Evolutionary conservation across 208 protist species (phyloP), one percentile per base, ranked within the genome.

Genomic region (Crithidia fasciculata): DNA sequence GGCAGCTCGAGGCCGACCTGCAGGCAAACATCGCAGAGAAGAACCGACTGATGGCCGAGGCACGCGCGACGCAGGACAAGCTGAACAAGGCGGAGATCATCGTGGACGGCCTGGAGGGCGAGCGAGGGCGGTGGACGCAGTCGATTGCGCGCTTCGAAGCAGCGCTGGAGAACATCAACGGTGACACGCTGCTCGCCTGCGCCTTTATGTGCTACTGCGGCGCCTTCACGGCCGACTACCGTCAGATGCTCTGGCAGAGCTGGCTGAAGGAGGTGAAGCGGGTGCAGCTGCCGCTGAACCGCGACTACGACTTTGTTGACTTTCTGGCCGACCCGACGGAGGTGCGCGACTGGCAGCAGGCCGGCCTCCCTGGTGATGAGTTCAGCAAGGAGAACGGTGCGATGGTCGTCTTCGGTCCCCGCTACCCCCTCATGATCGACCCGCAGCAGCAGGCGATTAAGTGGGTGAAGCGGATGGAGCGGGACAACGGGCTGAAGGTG

Each of bases 401-500:
- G n/a, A 85, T 99, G 19, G 98, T 99, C 7, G 98, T 95, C 40
- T 85, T 90, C 49, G 95, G 95, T 19, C 86, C 90, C 41, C 95
- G 98, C 69, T 99, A 98, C 90, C 98, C 99, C 36, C 92, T 99
- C 19, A 99, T 99, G 92, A 99, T 99, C 72, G 99, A 99, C 82
- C 99, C 99, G 52, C 98, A 99, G 89, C 91, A 93, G 79, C 98
- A 99, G 88, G 99, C 98, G 6, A 99, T 99, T 80, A 98, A 99
- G 87, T 99, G 98, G 98, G 95, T 99, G 50, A 99, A 99, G 78
- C 94, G 95, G 12, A 97, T 97, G 88, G 96, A 98, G 86, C 88
- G 94, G 40, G 89, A 98, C 68, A 93, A 90, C 70, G 88, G 96
- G 7, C 87, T 99, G 12, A 95, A 97, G 80, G 84, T 99, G 40